These are phyloP conservation scores for Crithidia expoeki DNA, from an alignment of 208 protist genomes.

Conservation along the genomic window DNA sequence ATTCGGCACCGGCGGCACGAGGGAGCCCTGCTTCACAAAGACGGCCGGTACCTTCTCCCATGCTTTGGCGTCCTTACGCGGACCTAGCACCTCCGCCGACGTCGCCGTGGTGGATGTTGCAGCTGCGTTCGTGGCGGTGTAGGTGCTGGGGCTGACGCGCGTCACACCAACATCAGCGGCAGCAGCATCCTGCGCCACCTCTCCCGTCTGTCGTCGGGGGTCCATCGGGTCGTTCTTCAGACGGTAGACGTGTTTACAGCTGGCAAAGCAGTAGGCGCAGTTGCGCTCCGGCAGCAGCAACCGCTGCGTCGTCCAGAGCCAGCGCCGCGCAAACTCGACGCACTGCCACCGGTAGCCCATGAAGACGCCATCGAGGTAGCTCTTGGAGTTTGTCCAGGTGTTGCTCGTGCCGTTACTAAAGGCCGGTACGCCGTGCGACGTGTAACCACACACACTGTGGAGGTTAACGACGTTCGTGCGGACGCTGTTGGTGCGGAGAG, in stretches of 20 bases:
- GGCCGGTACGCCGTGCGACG: conserved; percentile 53
- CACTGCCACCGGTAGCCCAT: conserved; percentile 91
- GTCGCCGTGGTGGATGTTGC: not conserved
- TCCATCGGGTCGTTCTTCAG: conserved; percentile 22
- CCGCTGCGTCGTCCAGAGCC: conserved; percentile 65
- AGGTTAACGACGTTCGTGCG: conserved; percentile 29
- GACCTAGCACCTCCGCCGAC: not conserved
- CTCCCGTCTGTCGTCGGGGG: not conserved
- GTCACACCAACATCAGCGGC: not conserved
- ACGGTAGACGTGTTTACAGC: conserved; percentile 35
- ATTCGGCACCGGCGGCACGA: conserved; percentile 45
- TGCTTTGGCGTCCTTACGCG: conserved; percentile 23
- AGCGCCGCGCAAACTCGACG: conserved; percentile 85
- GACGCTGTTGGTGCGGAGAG: not conserved
- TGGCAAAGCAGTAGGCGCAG: conserved; percentile 52
- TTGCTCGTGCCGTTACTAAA: conserved; percentile 74
- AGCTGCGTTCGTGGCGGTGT: conserved; percentile 1
- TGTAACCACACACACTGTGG: conserved; percentile 61
- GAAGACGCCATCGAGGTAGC: conserved; percentile 60
- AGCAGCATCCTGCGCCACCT: conserved; percentile 17
- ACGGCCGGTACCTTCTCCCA: conserved; percentile 49
- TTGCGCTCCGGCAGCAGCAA: conserved; percentile 59
- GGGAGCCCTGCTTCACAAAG: conserved; percentile 60
- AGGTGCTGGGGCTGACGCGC: not conserved
- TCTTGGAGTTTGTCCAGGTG: conserved; percentile 48